Evolutionary conservation across 345 rosid species (phyloP).

Genomic region (Acer campestre): DNA sequence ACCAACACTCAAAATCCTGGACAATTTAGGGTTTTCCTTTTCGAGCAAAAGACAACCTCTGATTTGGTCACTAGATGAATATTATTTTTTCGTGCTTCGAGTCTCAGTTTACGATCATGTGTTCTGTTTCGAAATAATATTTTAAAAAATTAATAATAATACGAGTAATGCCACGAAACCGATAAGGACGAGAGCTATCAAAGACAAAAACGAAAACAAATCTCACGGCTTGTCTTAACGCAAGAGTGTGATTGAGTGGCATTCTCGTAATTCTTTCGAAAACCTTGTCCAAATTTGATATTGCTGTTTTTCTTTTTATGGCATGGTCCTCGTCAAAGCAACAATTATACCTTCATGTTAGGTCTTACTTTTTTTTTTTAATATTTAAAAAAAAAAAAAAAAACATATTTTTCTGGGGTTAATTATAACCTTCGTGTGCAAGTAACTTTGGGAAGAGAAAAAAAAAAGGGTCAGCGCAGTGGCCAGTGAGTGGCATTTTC

Average conservation of each 20-base stretch:
- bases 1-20: neutral
- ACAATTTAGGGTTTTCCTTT: neutral
- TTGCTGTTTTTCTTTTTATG: neutral
- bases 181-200: slow-evolving; percentile 24
- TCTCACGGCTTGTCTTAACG: slow-evolving; percentile 10
- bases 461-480: neutral
- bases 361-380: neutral
- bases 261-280: slow-evolving; percentile 14
- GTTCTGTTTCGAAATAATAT: slow-evolving; percentile 10
- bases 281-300: neutral
- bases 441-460: slow-evolving; percentile 1
- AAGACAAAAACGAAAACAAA: slow-evolving; percentile 15
- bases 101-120: neutral
- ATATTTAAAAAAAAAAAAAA: neutral
- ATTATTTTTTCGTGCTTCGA: neutral
- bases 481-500: slow-evolving; percentile 32
- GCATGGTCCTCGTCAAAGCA: slow-evolving; percentile 6
- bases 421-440: slow-evolving; percentile 15
- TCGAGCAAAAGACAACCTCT: neutral
- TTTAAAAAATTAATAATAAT: neutral
- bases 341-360: slow-evolving; percentile 8
- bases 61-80: neutral
- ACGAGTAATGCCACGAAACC: neutral
- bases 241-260: neutral
- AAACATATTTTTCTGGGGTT: neutral